A percentile compares a stretch with the other conserved stretches of the same genome.
Conservation (phyloP, 2,329 filamentous ascomycete species). For the Epichloe hybrida region DNA sequence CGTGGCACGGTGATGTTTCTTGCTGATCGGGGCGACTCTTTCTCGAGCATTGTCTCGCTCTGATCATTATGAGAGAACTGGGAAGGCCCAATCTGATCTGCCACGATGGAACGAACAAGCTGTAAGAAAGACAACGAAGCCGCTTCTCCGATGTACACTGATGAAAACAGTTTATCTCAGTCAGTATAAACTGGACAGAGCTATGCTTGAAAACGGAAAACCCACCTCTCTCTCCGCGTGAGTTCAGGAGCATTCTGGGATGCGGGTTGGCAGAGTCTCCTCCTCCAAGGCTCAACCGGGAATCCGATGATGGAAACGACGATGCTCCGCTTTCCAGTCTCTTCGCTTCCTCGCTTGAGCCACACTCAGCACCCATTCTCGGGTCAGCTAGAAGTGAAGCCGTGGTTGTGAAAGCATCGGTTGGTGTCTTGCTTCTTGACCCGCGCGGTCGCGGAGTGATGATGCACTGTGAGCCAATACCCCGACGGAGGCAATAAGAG, state of each 20-base stretch:
- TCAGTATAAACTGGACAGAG: not conserved
- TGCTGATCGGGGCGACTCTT: conserved; percentile 15
- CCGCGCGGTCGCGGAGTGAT: conserved; percentile 20
- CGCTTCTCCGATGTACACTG: conserved; percentile 36
- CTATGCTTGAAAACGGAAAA: too few species aligned
- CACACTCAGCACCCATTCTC: not conserved
- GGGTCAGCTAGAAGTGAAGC: not conserved
- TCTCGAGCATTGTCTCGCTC: conserved; percentile 40
- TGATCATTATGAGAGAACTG: conserved; percentile 37
- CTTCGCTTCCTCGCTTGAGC: conserved; percentile 1
- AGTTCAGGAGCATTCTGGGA: conserved; percentile 35
- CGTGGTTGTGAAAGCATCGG: conserved; percentile 3
- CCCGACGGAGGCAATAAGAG: conserved; percentile 30
- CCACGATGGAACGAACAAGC: conserved; percentile 32
- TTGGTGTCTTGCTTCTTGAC: conserved; percentile 4
- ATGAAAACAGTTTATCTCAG: not conserved
- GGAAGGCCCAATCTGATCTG: conserved; percentile 38
- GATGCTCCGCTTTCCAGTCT: not conserved
- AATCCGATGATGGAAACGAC: conserved; percentile 15
- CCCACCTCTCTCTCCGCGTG: conserved; percentile 37
- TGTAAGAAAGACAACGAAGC: conserved; percentile 43
- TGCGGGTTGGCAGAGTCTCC: conserved; percentile 10
- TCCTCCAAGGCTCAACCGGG: conserved; percentile 11
- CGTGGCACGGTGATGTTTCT: not conserved
- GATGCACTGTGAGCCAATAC: conserved; percentile 24